Conservation (phyloP, 148 eudicot genomes). For the Beta vulgaris region DNA sequence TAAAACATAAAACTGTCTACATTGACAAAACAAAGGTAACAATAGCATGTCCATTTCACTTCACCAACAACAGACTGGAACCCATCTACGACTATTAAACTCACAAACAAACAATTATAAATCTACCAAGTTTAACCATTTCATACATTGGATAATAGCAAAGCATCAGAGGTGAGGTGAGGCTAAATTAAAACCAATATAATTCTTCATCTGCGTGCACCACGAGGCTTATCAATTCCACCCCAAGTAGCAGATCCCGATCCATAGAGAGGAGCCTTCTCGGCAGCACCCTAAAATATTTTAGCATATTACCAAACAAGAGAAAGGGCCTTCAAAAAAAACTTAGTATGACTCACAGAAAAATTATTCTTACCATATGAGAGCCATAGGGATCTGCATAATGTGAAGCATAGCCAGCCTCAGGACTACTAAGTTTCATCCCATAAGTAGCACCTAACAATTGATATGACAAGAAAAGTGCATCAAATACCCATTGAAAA, state of each 20-base stretch:
- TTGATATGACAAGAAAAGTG: conserved; percentile 17
- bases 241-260: conserved; percentile 78
- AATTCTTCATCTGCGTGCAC: conserved; percentile 54
- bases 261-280: conserved; percentile 72
- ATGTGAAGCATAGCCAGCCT: conserved; percentile 52
- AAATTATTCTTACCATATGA: conserved; percentile 55
- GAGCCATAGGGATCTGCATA: conserved; percentile 71
- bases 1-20: conserved; percentile 11
- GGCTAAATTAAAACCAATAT: conserved; percentile 15
- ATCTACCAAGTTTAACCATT: conserved; percentile 41
- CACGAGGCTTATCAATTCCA: conserved; percentile 63
- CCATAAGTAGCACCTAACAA: conserved; percentile 66
- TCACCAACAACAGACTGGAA: conserved; percentile 28
- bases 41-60: conserved; percentile 28
- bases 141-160: conserved; percentile 36
- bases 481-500: conserved; percentile 23
- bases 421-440: conserved; percentile 52
- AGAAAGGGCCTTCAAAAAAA: neutral
- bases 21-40: conserved; percentile 22
- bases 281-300: conserved; percentile 64
- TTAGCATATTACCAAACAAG: conserved; percentile 11
- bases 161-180: conserved; percentile 22
- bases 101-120: conserved; percentile 32
- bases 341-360: conserved; percentile 13
- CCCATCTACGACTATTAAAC: conserved; percentile 25